Base-by-base conservation (phyloP, 257 asterid genomes). In the Solanum bulbocastanum region DNA sequence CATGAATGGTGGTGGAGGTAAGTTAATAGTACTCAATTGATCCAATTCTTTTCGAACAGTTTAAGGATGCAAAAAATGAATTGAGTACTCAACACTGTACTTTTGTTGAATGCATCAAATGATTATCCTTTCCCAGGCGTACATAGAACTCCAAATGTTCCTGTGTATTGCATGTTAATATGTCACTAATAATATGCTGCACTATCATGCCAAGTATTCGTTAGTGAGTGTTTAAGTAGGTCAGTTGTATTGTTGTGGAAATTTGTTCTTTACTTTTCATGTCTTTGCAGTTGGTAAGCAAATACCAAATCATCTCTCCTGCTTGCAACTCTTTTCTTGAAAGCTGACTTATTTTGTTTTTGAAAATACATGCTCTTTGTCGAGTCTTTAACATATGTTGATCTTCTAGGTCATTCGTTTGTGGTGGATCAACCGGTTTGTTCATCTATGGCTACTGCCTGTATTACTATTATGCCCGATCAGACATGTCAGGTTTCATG, bases 1-100 rank as follows among this genome's bases (percentile, higher is more conserved):
- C 91, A 89, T 74, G 91, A 89, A 83, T 89, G 89, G 91, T 89
- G 91, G 91, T 89, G 91, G 91, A 89, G 89, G 91, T 89, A 66
- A 60, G 86, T 60, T 16, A 44, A 27, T 8, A 25, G 10, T 44
- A 79, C 66, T 27, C 16, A 46, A 27, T 27, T 46, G 25, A 79
- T 23, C 39, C 32, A 79, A 79, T 81, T 49, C 85, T 30, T 81
- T 46, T 81, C 27, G 27, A 81, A 81, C 68, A 10, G 40, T 81
- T 18, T 22, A 78, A 81, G 66, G 40, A 81, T 30, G 30, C 62
- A 78, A 40, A 75, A 25, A 25, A 62, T 60, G 49, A 30, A 37
- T 10, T 4, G 60, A 40, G 35, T 78, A 5, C 84, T 25, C 25
- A 2, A 56, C 12, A 14, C 52, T n/a, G 84, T 78, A 78, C 84